Base-by-base conservation (phyloP, 2,329 filamentous ascomycete genomes). In the Fusarium pseudograminearum region DNA sequence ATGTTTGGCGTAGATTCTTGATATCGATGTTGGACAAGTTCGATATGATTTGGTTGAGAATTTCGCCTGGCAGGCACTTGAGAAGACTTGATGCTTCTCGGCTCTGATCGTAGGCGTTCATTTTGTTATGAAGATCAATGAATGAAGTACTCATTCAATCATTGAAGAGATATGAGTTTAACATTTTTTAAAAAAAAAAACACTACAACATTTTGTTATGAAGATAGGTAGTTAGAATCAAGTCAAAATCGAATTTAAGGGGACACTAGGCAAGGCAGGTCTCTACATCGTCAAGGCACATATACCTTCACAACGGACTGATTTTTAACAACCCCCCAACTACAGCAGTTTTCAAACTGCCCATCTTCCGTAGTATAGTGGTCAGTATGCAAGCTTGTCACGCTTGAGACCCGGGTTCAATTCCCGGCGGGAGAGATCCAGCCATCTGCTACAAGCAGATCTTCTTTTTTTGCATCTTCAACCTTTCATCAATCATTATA, bases 381-480 rank as follows among this genome's bases (percentile, higher is more conserved):
- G 67, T 70, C 67, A 70, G 67, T 70, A 70, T 70, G 67, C 67
- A 70, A 70, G 67, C 67, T 70, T 70, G 67, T 70, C 67, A 70
- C 67, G 67, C 67, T 70, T 70, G 67, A 70, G 67, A 70, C 67
- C 67, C 67, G 67, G 67, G 67, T 70, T 70, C 67, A 70, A 70
- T 70, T 70, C 67, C 67, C 67, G 67, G 67, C 67, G 67, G 67
- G 67, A 70, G 67, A 70, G 67, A 70, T 70, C 61, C 67, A 55
- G 67, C 63, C 68, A 61, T 24, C 67, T 69, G 67, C 41, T 30
- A 41, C 55, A 65, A 36, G 52, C 59, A 61, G 68, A 41, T 10
- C 2, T 8, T 45, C 1, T 2, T 44, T 64, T 70, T 70, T 54
- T 33, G 22, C 9, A 4, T 46, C 33, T 6, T 30, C 3, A 11